Percentiles rank a stretch among this genome's conserved stretches.
phyloP scores from a whole-genome alignment of 1,139 yeast genomes.

The Kodamaea anthophila region DNA sequence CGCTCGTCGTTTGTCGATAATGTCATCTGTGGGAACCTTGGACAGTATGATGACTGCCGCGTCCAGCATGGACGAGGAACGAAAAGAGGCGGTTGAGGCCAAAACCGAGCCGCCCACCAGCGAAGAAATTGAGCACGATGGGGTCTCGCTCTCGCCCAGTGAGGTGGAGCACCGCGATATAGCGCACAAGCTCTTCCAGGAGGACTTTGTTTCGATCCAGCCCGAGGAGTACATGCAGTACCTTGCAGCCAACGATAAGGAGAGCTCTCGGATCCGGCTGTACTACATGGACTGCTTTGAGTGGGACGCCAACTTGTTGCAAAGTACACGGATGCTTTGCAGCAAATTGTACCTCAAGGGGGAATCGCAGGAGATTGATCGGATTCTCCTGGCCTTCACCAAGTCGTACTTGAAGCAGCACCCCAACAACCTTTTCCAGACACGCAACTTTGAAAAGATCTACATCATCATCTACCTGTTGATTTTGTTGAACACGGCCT shows the following conservation, averaged over 20 bases:
- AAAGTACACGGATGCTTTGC: constrained; percentile 57
- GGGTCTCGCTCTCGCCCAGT: no score
- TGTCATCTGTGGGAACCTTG: constrained; percentile 10
- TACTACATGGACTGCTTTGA: constrained; percentile 43
- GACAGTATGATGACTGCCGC: constrained; percentile 12
- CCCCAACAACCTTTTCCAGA: constrained; percentile 44
- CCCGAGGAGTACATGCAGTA: constrained; percentile 46
- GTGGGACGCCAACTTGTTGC: constrained; percentile 47
- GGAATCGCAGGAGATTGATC: constrained; percentile 78
- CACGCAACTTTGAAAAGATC: constrained; percentile 53
- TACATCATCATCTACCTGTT: constrained; percentile 72
- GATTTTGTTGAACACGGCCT: constrained; percentile 64
- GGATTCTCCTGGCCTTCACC: constrained; percentile 65
- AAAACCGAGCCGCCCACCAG: no score
- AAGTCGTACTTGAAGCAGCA: constrained; percentile 56
- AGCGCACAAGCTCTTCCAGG: constrained; percentile 33
- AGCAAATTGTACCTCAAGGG: constrained; percentile 66
- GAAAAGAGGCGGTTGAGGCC: neutral
- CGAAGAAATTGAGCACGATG: no score
- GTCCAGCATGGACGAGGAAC: constrained; percentile 5
- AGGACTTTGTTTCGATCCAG: constrained; percentile 37
- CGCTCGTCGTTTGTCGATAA: neutral
- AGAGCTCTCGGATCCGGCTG: constrained; percentile 34
- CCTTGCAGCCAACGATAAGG: constrained; percentile 38
- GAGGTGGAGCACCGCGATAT: constrained; percentile 23